Evolutionary conservation across 202 grass and related monocot species (phyloP), one percentile per base, ranked within the genome.

Genomic region (Setaria viridis): DNA sequence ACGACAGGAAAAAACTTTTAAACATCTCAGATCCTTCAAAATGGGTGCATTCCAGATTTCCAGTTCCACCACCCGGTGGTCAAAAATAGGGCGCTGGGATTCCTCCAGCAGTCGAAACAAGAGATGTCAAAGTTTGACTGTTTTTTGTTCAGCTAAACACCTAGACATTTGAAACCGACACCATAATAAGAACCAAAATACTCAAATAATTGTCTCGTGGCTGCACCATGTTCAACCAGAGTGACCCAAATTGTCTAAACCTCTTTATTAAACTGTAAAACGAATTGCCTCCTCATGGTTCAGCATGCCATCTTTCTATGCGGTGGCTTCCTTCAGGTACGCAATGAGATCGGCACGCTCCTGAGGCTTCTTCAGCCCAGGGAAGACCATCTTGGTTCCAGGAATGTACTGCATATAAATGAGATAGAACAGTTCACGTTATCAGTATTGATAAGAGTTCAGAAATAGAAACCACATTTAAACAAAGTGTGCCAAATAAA

Each of bases 381-480:
- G 91, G 86, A 95, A 95, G 20, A 95, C 91, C 91, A 93, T 95
- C 91, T 93, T 95, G 58, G 93, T 95, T 86, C 89, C 91, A 89
- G 93, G 91, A 87, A 95, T 95, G 80, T 95, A 95, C 93, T 95
- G 91, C 50, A 45, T 32, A 62, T 55, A 7, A 19, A 90, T 60
- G 37, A 39, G 6, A 75, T 30, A 73, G 43, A 9, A 9, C 17
- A 77, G 43, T 51, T 60, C 7, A 46, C 25, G 16, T 74, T 49
- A 59, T 21, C 7, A 70, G 20, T 17, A 78, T 51, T 12, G 34
- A 20, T 1, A 34, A 13, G 20, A 57, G 3, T 25, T 20, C 8
- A 3, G 1, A 59, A 19, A 9, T 6, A 25, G 30, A 74, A 53
- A 58, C 55, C 55, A 49, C 57, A 25, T 12, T 16, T 79, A 5